Conservation (phyloP, 179 eudicot species). For the Pouteria campechiana region DNA sequence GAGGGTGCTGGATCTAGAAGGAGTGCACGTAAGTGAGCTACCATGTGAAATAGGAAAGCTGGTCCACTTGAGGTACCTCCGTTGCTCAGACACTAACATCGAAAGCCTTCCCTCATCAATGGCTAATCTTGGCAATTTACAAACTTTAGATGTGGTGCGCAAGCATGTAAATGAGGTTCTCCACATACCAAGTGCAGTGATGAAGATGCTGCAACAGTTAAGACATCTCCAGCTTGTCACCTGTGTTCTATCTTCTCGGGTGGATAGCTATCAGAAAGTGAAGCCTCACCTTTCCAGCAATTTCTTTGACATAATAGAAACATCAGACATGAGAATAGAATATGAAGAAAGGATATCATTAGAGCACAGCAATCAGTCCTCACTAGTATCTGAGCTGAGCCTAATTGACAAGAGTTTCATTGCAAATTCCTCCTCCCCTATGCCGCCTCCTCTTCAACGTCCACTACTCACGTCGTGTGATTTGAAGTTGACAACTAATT, state of each 20-base stretch:
- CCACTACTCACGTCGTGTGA: not conserved
- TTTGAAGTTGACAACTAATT: not conserved
- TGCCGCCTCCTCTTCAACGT: too few relatives aligned
- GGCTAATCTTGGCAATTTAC: slow-evolving; percentile 5
- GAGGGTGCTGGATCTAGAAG: slow-evolving; percentile 9
- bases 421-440: not conserved
- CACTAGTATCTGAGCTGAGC: not conserved
- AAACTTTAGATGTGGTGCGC: too few relatives aligned
- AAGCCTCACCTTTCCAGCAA: too few relatives aligned
- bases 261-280: too few relatives aligned
- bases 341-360: too few relatives aligned
- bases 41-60: slow-evolving; percentile 1
- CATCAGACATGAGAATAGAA: too few relatives aligned
- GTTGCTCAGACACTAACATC: not conserved
- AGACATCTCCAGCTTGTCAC: slow-evolving; percentile 4
- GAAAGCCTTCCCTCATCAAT: slow-evolving; percentile 7
- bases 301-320: too few relatives aligned
- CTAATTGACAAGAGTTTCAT: not conserved
- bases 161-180: too few relatives aligned
- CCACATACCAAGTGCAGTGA: too few relatives aligned
- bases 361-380: too few relatives aligned
- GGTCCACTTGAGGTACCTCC: slow-evolving; percentile 5
- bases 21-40: slow-evolving; percentile 1
- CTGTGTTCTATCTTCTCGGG: not conserved
- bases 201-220: slow-evolving; percentile 7